Evolutionary conservation across 495 filamentous ascomycete genomes (phyloP), one percentile per base, ranked within the genome.

Genomic region (Aspergillus nanangensis): DNA sequence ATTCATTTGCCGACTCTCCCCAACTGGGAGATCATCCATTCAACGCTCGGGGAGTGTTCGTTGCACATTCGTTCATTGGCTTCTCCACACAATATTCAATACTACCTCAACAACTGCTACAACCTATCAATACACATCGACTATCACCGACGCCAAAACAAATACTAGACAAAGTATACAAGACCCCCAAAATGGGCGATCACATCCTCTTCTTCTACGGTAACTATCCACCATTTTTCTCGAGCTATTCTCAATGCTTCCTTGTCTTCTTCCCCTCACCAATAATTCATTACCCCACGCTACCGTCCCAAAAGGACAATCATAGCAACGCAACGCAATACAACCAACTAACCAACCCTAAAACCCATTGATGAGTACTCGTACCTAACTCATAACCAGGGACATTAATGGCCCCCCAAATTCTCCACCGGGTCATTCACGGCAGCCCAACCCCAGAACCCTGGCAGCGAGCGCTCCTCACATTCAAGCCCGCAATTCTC

Each of bases 351-450:
- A n/a, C n/a, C n/a, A n/a, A n/a, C n/a, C n/a, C n/a, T n/a, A n/a
- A n/a, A n/a, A n/a, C n/a, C n/a, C n/a, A n/a, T n/a, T n/a, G n/a
- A n/a, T n/a, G n/a, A n/a, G n/a, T n/a, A n/a, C n/a, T n/a, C n/a
- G n/a, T n/a, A 20, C 3, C 19, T 21, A 38, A 4, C 1, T 22
- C 40, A 38, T 27, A 13, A 22, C 32, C 19, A 75, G 60, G 67
- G 47, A 73, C 72, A 19, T 58, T 89, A 65, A 95, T 96, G 88
- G 84, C 82, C 3, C 80, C 85, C 8, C 77, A 83, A 54, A 82
- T 96, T 38, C 87, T 96, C 50, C 81, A 84, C 67, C 82, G 84
- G 14, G 90, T 95, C 22, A 84, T 87, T 67, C 86, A 91, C 70
- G 78, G 84, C 63, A 70, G 51, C 33, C 56, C 61, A 38, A 63